These are phyloP conservation scores for Ilex paraguariensis DNA, from an alignment of 305 asterid species.

Conservation along the genomic window DNA sequence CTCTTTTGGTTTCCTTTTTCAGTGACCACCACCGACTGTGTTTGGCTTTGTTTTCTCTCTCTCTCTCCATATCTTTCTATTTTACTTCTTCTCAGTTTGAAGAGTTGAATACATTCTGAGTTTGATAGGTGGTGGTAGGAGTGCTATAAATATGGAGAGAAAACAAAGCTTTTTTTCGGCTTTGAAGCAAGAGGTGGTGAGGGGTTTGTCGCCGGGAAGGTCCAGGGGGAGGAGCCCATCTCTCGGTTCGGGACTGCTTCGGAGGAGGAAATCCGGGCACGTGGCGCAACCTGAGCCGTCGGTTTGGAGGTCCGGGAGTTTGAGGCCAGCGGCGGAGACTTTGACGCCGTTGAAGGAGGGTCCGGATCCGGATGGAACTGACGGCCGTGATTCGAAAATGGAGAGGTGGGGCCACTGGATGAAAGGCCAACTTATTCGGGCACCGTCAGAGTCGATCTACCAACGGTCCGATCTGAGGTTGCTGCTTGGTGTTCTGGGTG, in stretches of 20 bases:
- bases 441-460: constrained; percentile 47
- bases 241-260: constrained; percentile 45
- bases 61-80: constrained; percentile 1
- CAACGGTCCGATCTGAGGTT: constrained; percentile 85
- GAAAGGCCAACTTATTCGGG: constrained; percentile 52
- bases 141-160: constrained; percentile 47
- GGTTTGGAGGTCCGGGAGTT: constrained; percentile 65
- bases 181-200: constrained; percentile 61
- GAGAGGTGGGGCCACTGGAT: constrained; percentile 82
- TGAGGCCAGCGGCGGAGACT: constrained; percentile 56
- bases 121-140: not conserved
- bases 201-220: constrained; percentile 75
- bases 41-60: constrained; percentile 1
- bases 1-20: constrained; percentile 11
- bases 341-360: constrained; percentile 86
- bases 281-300: constrained; percentile 34
- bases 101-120: not conserved
- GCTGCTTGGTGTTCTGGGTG: constrained; percentile 89
- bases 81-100: not conserved
- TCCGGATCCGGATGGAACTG: constrained; percentile 80
- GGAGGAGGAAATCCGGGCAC: constrained; percentile 47
- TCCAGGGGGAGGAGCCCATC: constrained; percentile 55
- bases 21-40: constrained; percentile 8
- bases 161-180: constrained; percentile 72
- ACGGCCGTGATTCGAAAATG: constrained; percentile 39